Conservation (phyloP, 805 yeast genomes). For the Cyberlindnera euphorbiae region DNA sequence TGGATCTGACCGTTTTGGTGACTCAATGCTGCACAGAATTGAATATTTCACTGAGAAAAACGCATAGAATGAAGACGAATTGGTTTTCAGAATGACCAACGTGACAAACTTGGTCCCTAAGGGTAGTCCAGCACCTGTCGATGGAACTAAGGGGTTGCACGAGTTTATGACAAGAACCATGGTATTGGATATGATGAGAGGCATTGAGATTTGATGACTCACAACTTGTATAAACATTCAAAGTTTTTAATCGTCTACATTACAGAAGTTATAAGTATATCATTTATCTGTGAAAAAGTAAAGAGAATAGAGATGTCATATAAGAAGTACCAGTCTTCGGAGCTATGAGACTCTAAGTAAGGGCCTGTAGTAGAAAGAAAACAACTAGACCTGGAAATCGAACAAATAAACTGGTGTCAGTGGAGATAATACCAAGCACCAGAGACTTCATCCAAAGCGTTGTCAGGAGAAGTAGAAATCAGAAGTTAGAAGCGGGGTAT, state of each 20-base stretch:
- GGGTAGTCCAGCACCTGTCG: slow-evolving; percentile 10
- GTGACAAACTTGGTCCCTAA: slow-evolving; percentile 6
- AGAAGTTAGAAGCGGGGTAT: too few species aligned
- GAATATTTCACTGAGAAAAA: slow-evolving; percentile 19
- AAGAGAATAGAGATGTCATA: too few species aligned
- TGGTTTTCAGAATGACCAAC: slow-evolving; percentile 22
- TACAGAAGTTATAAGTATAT: too few species aligned
- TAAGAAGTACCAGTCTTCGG: too few species aligned
- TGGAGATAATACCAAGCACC: background rate
- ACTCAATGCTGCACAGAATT: slow-evolving; percentile 17
- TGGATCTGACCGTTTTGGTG: slow-evolving; percentile 16
- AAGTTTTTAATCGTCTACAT: too few species aligned
- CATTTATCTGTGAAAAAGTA: too few species aligned
- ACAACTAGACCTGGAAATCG: too few species aligned
- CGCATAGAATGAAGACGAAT: slow-evolving; percentile 8
- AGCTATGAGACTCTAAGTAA: too few species aligned
- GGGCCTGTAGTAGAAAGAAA: too few species aligned
- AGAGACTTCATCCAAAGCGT: too few species aligned
- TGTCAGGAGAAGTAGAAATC: too few species aligned
- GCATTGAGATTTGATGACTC: slow-evolving; percentile 10
- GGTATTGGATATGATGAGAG: slow-evolving; percentile 21
- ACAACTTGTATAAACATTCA: too few species aligned
- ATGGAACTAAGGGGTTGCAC: slow-evolving; percentile 22
- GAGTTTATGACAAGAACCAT: slow-evolving; percentile 26
- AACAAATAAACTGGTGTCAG: background rate